Evolutionary conservation across 768 basidiomycete species (phyloP), one percentile per base, ranked within the genome.

Genomic region (Strobilomyces echinocephalus): DNA sequence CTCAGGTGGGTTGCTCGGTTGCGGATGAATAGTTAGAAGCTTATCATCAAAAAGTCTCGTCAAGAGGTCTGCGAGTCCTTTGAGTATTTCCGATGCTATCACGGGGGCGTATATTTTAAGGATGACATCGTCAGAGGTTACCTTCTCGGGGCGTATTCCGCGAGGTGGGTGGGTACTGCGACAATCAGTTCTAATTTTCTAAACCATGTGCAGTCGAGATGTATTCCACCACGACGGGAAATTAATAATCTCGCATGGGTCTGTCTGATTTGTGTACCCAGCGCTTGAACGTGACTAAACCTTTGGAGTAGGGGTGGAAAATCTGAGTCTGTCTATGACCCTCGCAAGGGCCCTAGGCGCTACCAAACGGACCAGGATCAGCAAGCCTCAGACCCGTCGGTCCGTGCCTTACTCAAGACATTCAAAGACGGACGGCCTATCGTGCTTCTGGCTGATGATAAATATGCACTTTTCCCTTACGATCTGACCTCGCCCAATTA

Each of bases 171-270:
- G 20, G 36, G 49, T 43, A 16, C 35, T 40, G 16, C 39, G 15
- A 33, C 41, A 31, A 18, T 20, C 34, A 9, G 51, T n/a, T 43
- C 50, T 38, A 57, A 47, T 52, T 49, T 47, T 49, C 51, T 62
- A 39, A 44, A 40, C 55, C 47, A 50, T 56, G 21, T 41, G 9
- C 28, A 91, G 90, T 44, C 85, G 87, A 10, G 90, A 93, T 60
- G 60, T 74, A 15, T 91, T 87, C 60, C 72, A 76, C 43, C 78
- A 84, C 39, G 74, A 68, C 15, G 90, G 91, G 15, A 81, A 74
- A 56, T 63, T 90, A 6, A 89, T 93, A 41, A 81, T 93, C 46
- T 93, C 90, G 8, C 90, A 93, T 66, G 91, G 88, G 90, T 92
- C 56, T 51, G 79, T 63, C 49, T 50, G 35, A 21, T 43, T 34